A percentile compares a stretch with the other conserved stretches of the same genome.
Evolutionary conservation across 768 basidiomycete genomes (phyloP).

Genomic region (Tylopilus plumbeoviolaceoides): DNA sequence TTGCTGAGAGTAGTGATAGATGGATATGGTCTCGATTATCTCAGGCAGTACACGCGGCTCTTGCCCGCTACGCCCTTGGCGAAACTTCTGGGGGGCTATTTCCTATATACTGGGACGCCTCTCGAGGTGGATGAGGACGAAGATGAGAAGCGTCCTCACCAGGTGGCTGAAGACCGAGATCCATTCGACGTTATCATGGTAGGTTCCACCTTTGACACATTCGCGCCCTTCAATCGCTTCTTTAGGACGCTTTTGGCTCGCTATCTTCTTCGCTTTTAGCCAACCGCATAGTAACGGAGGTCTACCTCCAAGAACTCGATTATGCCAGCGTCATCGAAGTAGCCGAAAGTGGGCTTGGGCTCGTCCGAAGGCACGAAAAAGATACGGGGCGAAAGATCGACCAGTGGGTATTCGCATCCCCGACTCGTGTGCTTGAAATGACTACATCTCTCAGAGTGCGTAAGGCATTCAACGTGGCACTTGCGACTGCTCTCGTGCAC

Average conservation of each 20-base stretch:
- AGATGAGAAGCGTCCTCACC: conserved; percentile 12
- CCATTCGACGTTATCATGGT: conserved; percentile 63
- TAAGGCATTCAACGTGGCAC: conserved; percentile 63
- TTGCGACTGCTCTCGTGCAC: conserved; percentile 79
- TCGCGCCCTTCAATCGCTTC: conserved; percentile 6
- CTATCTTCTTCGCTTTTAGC: conserved; percentile 60
- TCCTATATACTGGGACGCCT: conserved; percentile 52
- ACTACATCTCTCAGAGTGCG: conserved; percentile 43
- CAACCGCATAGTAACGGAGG: conserved; percentile 58
- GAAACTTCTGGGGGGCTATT: conserved; percentile 61
- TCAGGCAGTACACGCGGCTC: conserved; percentile 58
- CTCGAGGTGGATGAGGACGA: conserved; percentile 37
- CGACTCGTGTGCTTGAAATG: background rate
- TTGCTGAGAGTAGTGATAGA: conserved; percentile 36
- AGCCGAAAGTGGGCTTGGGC: conserved; percentile 65
- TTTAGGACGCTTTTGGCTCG: conserved; percentile 51
- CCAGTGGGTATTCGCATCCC: conserved; percentile 35
- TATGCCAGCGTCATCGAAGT: conserved; percentile 67
- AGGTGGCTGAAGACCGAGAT: conserved; percentile 39
- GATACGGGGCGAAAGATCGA: conserved; percentile 53
- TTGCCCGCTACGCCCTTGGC: conserved; percentile 62
- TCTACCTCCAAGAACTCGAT: conserved; percentile 68
- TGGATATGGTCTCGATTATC: conserved; percentile 51
- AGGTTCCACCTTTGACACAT: conserved; percentile 17
- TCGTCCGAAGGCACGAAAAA: conserved; percentile 49